Evolutionary conservation across 352 stramenopile genomes (phyloP), one percentile per base, ranked within the genome.

Genomic region (Pilasporangium apinafurcum): DNA sequence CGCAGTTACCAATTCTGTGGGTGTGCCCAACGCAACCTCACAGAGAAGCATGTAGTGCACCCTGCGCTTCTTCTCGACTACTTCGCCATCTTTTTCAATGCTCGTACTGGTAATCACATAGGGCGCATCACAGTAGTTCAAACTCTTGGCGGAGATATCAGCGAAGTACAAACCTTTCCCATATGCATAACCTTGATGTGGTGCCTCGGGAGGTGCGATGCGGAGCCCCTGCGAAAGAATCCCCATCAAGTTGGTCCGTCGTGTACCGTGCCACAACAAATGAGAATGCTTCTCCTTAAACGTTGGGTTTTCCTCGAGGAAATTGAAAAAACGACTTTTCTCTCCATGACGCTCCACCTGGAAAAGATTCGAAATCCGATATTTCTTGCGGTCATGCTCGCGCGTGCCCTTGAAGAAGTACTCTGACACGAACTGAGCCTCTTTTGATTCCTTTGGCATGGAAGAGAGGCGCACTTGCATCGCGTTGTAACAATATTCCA

Each of bases 81-180:
- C 61, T n/a, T 75, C 65, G 16, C 65, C 59, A 3, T 68, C 57
- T 3, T 56, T 54, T 30, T 56, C 47, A 2, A 53, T 45, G n/a
- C 38, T 48, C 35, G 41, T 51, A 20, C 56, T 54, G 5, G 56
- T 63, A 12, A 88, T 61, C 18, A 38, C 53, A 48, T 88, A 91
- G 13, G 65, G 61, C 1, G 53, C 27, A 28, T 75, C 74, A 30
- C 78, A 89, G 53, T 92, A 92, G 34, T 71, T 62, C 12, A 92
- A 47, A 37, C 79, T 92, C 57, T 92, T 92, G n/a, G 65, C 50
- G 1, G 77, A 51, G 14, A 83, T 62, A 39, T 95, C 82, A 1
- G 84, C 81, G 38, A 93, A 95, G 41, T 95, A 95, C 22, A 95
- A 25, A 0, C 84, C 84, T 34, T 93, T 95, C 35, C 83, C 84